Percentiles rank a stretch among this genome's conserved stretches.
Evolutionary conservation across 108 stramenopile species (phyloP).

Genomic region (Skeletonema costatum): DNA sequence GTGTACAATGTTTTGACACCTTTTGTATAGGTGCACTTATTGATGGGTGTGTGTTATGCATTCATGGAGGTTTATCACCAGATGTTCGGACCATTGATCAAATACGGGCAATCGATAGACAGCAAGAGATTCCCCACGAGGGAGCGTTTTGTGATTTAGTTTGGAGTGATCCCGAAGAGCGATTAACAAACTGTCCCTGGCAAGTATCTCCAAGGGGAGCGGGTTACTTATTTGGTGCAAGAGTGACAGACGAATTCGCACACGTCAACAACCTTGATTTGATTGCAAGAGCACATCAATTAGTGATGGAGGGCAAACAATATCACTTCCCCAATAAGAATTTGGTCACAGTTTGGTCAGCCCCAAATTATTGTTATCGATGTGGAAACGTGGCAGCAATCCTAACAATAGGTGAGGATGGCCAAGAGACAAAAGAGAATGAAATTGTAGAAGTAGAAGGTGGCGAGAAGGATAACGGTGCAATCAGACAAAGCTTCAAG

Average conservation of each 20-base stretch:
- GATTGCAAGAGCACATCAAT: conserved; percentile 95
- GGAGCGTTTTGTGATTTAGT: conserved; percentile 94
- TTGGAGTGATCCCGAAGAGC: conserved; percentile 85
- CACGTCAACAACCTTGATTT: conserved; percentile 90
- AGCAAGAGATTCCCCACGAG: conserved; percentile 91
- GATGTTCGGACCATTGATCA: conserved; percentile 88
- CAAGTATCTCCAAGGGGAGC: conserved; percentile 85
- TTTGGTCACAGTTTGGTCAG: conserved; percentile 93
- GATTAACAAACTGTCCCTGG: conserved; percentile 60
- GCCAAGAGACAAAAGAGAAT: conserved; percentile 59
- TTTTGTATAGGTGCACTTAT: conserved; percentile 86
- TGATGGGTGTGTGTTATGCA: conserved; percentile 84
- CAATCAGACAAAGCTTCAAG: conserved; percentile 77
- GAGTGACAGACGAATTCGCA: conserved; percentile 92
- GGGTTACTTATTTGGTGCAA: conserved; percentile 92
- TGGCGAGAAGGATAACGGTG: conserved; percentile 33
- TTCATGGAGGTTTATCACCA: conserved; percentile 92
- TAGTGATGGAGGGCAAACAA: conserved; percentile 96
- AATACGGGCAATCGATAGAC: conserved; percentile 83
- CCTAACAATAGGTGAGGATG: conserved; percentile 55
- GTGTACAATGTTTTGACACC: conserved; percentile 89
- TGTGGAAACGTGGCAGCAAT: conserved; percentile 99
- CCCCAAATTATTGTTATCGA: conserved; percentile 97
- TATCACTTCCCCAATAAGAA: conserved; percentile 84
- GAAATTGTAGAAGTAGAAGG: conserved; percentile 64